Evolutionary conservation across 345 rosid genomes (phyloP), one percentile per base, ranked within the genome.

Genomic region (Gynandropsis gynandra): DNA sequence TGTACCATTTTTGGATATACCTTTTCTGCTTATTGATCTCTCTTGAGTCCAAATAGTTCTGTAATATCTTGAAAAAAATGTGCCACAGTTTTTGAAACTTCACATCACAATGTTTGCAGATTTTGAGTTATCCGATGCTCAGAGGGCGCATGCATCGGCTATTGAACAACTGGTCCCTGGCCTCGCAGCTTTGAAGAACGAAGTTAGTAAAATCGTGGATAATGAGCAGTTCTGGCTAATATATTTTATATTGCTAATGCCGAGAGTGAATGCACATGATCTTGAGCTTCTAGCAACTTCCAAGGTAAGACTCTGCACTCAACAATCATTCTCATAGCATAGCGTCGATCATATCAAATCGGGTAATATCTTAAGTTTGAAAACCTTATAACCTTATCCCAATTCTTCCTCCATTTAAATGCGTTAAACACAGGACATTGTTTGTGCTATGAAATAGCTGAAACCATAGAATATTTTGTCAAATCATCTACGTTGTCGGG

Each of bases 201-300:
- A 61, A 39, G 76, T 85, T 51, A 56, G 50, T 10, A 57, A 52
- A 57, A 41, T 54, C 51, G 47, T 79, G 60, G 73, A 59, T 51
- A 67, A 76, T 37, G 73, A 62, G 31, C 75, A 56, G 17, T 85
- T 85, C 64, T 85, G 95, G 95, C 69, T 79, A 66, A 71, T 85
- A 31, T 85, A 85, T 64, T 85, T 85, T 35, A 72, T 81, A 56
- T 61, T 81, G 57, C 64, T 85, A 73, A 78, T 81, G 63, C 86
- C 86, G 8, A 79, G 89, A 70, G 61, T 85, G 18, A 74, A 63
- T 54, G 75, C 69, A 31, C 50, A 75, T 47, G 95, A 85, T 69
- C 64, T 59, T 42, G 79, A 79, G 69, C 62, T 75, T 59, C 72
- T 85, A 40, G 79, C 89, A 57, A 70, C 78, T 16, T 68, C 77